Conservation (phyloP, 1,284 basidiomycete species). For the Uromyces viciae-fabae region DNA sequence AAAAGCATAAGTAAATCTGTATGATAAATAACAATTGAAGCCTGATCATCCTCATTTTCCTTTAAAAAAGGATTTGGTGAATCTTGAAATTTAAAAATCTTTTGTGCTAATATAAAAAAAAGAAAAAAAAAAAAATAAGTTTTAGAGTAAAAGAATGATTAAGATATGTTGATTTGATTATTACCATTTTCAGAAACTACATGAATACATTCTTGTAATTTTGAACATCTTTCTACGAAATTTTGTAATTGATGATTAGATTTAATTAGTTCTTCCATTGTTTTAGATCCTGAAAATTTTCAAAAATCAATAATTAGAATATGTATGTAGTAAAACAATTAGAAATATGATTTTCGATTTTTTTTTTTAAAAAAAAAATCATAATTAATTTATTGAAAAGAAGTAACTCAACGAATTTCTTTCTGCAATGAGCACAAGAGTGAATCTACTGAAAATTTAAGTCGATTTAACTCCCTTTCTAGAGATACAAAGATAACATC, state of each 20-base stretch:
- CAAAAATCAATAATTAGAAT: too few relatives aligned
- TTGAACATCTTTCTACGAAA: not conserved
- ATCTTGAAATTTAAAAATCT: not conserved
- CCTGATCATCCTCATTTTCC: not conserved
- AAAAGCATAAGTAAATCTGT: constrained; percentile 1
- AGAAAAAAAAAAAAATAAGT: not conserved
- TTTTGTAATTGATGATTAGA: constrained; percentile 4
- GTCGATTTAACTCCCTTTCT: not conserved
- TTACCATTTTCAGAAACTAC: not conserved
- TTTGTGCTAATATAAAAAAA: not conserved
- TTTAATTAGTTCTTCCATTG: not conserved
- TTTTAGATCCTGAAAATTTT: constrained; percentile 6
- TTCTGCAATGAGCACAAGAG: not conserved
- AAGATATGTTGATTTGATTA: too few relatives aligned
- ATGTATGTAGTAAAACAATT: too few relatives aligned
- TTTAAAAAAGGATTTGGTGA: not conserved
- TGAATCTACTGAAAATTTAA: not conserved
- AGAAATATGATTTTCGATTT: too few relatives aligned
- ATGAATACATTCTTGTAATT: constrained; percentile 2
- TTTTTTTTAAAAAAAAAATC: not conserved
- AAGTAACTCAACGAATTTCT: constrained; percentile 2
- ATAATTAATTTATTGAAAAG: too few relatives aligned
- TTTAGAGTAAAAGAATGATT: too few relatives aligned
- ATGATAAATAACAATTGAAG: not conserved
- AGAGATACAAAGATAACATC: constrained; percentile 13